Evolutionary conservation across 441 rosid species (phyloP), one percentile per base, ranked within the genome.

Genomic region (Biscutella auriculata): DNA sequence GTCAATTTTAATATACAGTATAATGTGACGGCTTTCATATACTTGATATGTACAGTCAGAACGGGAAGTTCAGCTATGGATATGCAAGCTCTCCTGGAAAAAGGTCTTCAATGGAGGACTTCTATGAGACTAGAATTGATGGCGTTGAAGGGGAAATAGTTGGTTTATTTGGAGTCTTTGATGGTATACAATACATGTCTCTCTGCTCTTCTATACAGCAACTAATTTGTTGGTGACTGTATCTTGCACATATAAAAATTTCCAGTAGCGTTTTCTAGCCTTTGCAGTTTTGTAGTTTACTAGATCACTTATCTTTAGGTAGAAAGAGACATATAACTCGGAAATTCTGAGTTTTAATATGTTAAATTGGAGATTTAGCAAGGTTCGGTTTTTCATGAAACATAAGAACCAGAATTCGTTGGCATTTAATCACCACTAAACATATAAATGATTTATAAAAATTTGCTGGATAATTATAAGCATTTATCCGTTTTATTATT

Each of bases 51-150:
- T 57, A 66, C 94, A 90, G 99, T 69, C 88, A 87, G 32, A 84
- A 93, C 41, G 95, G 94, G 63, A 87, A 77, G 73, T 83, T 94
- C 76, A 89, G 96, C 76, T 94, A 85, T 68, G 99, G 99, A 69
- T 94, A 87, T 79, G 97, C 99, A 70, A 94, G 99, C 80, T 89
- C 95, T 59, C 90, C 93, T 0, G 97, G 99, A 56, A 94, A 90
- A 66, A 79, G 99, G 65, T 79, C 96, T 63, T 89, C 97, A 16
- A 94, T 94, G 99, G 99, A 94, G 76, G 99, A 94, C 68, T 94
- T 89, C 50, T 90, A 85, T 44, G 99, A 94, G 73, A 85, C 95
- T 26, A 79, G 97, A 69, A 84, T 90, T 45, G 96, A 85, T 67
- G 95, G 91, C 36, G 87, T 94, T 60, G 81, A 84, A 10, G 99